Conservation (phyloP, 1,284 basidiomycete genomes). For the Inonotus obliquus region DNA sequence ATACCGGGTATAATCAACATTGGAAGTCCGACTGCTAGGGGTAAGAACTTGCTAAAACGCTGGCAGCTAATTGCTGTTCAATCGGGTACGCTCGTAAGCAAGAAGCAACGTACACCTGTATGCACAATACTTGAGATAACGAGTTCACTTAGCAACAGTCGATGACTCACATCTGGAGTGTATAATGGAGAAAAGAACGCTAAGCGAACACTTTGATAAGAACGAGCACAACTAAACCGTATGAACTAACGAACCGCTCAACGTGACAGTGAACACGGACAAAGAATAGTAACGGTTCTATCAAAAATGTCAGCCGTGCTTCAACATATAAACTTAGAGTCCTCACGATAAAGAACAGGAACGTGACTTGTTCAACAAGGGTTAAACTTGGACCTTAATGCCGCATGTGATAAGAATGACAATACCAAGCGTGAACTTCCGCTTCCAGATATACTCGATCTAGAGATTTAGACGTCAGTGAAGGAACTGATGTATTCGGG, state of each 20-base stretch:
- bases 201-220: too few relatives aligned
- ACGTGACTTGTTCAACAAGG: too few relatives aligned
- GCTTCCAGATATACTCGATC: conserved; percentile 11
- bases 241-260: background rate
- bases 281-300: conserved; percentile 7
- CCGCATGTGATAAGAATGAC: background rate
- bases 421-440: background rate
- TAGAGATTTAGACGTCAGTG: background rate
- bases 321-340: background rate
- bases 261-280: background rate
- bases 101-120: background rate
- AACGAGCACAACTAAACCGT: too few relatives aligned
- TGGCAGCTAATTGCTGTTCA: background rate
- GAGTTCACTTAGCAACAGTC: too few relatives aligned
- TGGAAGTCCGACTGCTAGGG: background rate
- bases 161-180: background rate
- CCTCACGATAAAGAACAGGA: conserved; percentile 2
- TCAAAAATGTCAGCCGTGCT: background rate
- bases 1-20: conserved; percentile 1
- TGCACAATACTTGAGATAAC: background rate
- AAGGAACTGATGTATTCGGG: background rate
- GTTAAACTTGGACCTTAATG: too few relatives aligned
- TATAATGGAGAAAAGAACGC: background rate
- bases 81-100: background rate
- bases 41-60: background rate